Conservation (phyloP, 805 yeast species). For the Wickerhamiella shivajii region DNA sequence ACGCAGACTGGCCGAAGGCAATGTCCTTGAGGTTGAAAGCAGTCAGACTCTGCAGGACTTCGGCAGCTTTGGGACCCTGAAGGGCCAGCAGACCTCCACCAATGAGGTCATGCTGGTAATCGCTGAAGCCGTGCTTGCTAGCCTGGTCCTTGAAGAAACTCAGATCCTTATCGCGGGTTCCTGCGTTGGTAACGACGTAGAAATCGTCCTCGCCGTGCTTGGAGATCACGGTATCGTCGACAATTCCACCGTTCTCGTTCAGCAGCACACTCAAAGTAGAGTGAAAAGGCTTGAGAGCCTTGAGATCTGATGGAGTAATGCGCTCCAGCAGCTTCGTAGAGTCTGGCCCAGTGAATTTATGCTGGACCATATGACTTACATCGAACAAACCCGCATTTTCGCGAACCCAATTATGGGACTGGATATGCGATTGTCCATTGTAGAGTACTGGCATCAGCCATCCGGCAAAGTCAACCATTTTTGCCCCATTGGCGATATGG, state of each 20-base stretch:
- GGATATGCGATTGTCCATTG: conserved; percentile 71
- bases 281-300: conserved; percentile 37
- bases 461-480: conserved; percentile 95
- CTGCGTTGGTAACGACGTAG: conserved; percentile 92
- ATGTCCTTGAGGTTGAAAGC: conserved; percentile 41
- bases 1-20: conserved; percentile 58
- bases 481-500: conserved; percentile 67
- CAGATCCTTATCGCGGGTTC: conserved; percentile 72
- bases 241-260: conserved; percentile 66
- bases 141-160: conserved; percentile 45
- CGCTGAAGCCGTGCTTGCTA: conserved; percentile 24
- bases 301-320: conserved; percentile 78
- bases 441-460: conserved; percentile 88
- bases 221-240: conserved; percentile 85
- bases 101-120: conserved; percentile 29
- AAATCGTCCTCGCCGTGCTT: conserved; percentile 56
- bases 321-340: conserved; percentile 56
- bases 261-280: conserved; percentile 69
- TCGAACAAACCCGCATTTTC: conserved; percentile 79
- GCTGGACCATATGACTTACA: conserved; percentile 96
- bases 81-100: conserved; percentile 73
- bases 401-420: conserved; percentile 92
- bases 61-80: conserved; percentile 83
- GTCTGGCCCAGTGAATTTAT: conserved; percentile 53
- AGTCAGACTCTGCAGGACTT: conserved; percentile 49